A percentile compares a stretch with the other conserved stretches of the same genome.
phyloP scores from a whole-genome alignment of 208 protist species.

The Eutreptiella sp. region DNA sequence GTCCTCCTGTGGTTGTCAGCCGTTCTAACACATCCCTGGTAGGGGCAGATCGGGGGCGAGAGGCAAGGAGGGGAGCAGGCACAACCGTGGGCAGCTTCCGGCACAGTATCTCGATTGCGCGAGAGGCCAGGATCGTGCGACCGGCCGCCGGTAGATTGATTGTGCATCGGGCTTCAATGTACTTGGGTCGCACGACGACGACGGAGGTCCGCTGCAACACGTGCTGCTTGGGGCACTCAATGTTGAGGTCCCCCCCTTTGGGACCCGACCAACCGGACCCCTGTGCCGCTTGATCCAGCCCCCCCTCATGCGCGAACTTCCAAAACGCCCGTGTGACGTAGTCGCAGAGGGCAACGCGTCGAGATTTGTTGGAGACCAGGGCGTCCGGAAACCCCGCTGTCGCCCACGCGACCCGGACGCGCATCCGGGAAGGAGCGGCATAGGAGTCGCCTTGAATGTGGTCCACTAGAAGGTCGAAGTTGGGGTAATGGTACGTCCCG shows the following conservation, averaged over 20 bases:
- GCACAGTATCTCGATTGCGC: conserved; percentile 46
- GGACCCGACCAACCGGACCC: conserved; percentile 27
- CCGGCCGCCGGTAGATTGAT: conserved; percentile 77
- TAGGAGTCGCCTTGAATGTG: conserved; percentile 47
- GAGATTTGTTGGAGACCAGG: conserved; percentile 6
- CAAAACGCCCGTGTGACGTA: conserved; percentile 38
- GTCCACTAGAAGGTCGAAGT: conserved; percentile 32
- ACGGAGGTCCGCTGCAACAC: conserved; percentile 73
- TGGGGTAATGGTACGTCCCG: neutral
- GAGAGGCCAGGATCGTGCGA: conserved; percentile 57
- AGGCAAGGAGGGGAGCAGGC: conserved; percentile 18
- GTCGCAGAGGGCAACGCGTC: conserved; percentile 36
- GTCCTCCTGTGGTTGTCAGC: too few relatives aligned
- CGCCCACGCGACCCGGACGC: conserved; percentile 19
- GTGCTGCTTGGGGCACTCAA: conserved; percentile 67
- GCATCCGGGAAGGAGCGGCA: conserved; percentile 42
- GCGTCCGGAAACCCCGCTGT: conserved; percentile 30
- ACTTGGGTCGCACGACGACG: conserved; percentile 25
- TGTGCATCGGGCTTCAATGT: conserved; percentile 57
- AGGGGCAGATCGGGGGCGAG: conserved; percentile 39
- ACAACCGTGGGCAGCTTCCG: conserved; percentile 36
- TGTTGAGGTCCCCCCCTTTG: conserved; percentile 62
- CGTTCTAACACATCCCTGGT: too few relatives aligned
- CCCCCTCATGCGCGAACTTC: neutral
- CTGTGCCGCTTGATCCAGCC: conserved; percentile 19